Percentiles rank a stretch among this genome's conserved stretches.
Conservation (phyloP, 108 stramenopile species). For the Discostella pseudostelligera region DNA sequence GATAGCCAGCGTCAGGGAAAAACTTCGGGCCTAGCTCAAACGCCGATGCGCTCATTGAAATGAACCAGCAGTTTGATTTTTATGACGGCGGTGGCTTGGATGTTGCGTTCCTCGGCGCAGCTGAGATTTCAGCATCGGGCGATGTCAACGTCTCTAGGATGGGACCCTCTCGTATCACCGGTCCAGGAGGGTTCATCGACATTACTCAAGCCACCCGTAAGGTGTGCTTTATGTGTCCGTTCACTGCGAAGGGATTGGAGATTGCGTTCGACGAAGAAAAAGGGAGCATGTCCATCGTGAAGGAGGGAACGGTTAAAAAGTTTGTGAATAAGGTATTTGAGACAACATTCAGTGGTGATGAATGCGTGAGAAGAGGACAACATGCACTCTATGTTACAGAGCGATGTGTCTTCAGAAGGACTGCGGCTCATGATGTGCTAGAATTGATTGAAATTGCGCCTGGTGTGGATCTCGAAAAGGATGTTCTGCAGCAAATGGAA, state of each 20-base stretch:
- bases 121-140: constrained; percentile 59
- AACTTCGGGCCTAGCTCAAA: constrained; percentile 77
- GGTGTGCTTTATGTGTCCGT: constrained; percentile 61
- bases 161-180: constrained; percentile 56
- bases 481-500: constrained; percentile 79
- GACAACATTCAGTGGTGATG: constrained; percentile 70
- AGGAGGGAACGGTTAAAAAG: constrained; percentile 72
- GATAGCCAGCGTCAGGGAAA: constrained; percentile 70
- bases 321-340: constrained; percentile 69
- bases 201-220: constrained; percentile 66
- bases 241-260: constrained; percentile 75
- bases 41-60: constrained; percentile 67
- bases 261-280: constrained; percentile 41
- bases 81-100: constrained; percentile 79
- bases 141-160: constrained; percentile 85
- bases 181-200: constrained; percentile 86
- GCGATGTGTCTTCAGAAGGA: constrained; percentile 73
- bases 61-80: constrained; percentile 79
- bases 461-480: constrained; percentile 75
- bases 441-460: constrained; percentile 85
- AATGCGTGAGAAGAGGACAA: constrained; percentile 66
- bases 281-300: constrained; percentile 52
- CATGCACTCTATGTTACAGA: constrained; percentile 79
- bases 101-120: constrained; percentile 67
- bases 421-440: constrained; percentile 50